Evolutionary conservation across 2,329 filamentous ascomycete species (phyloP).

Genomic region (Cladophialophora yegresii): DNA sequence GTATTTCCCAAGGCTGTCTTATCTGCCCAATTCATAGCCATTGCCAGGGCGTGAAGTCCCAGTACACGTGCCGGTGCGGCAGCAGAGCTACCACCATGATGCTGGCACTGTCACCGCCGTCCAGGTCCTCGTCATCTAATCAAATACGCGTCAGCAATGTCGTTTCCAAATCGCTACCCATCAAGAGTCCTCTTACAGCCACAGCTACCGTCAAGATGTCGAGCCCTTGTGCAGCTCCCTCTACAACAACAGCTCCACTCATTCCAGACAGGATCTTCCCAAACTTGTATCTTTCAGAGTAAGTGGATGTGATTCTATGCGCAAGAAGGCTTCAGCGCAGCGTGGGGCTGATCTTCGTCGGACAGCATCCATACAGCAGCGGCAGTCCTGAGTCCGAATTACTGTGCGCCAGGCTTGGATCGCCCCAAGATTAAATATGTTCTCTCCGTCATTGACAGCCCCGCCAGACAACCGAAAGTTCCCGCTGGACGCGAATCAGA

Average conservation of each 20-base stretch:
- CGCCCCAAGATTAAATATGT: slow-evolving; percentile 31
- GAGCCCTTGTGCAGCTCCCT: slow-evolving; percentile 15
- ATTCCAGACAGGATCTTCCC: slow-evolving; percentile 32
- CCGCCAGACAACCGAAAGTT: slow-evolving; percentile 24
- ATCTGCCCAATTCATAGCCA: slow-evolving; percentile 16
- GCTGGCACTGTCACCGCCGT: slow-evolving; percentile 12
- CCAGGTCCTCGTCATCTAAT: slow-evolving; percentile 9
- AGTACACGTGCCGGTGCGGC: background rate
- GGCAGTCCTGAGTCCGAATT: slow-evolving; percentile 31
- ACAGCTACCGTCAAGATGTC: slow-evolving; percentile 8
- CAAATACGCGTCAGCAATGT: slow-evolving; percentile 9
- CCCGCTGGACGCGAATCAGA: slow-evolving; percentile 23
- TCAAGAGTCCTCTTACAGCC: slow-evolving; percentile 10
- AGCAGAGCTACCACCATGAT: slow-evolving; percentile 12
- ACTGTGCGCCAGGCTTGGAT: slow-evolving; percentile 19
- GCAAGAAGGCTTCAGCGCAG: background rate
- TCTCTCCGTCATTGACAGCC: slow-evolving; percentile 25
- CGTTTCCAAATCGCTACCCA: slow-evolving; percentile 7
- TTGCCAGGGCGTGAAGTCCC: background rate
- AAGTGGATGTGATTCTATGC: slow-evolving; percentile 6
- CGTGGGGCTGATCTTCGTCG: background rate
- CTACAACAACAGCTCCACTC: slow-evolving; percentile 29
- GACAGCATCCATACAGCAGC: slow-evolving; percentile 30
- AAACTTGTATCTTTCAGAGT: slow-evolving; percentile 32
- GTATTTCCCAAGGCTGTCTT: background rate